Base-by-base conservation (phyloP, 2,329 filamentous ascomycete genomes). In the Phoma sp. region DNA sequence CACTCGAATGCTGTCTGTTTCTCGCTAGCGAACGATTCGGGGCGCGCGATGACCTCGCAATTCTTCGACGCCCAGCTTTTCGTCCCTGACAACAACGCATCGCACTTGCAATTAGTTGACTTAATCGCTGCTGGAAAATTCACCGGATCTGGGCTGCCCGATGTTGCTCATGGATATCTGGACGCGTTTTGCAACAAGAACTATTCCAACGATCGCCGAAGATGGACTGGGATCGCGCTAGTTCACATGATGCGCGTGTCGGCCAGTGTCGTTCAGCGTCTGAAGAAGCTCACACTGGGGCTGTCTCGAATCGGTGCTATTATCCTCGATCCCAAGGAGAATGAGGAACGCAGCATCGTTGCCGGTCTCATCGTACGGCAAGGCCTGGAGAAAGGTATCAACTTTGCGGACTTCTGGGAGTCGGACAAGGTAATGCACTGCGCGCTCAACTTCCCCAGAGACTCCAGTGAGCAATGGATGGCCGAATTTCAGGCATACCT, bases 171-270 rank as follows among this genome's bases (percentile, higher is more conserved):
- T 20, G 47, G 55, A n/a, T 72, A 67, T 38, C 42, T 74, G 12
- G 47, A 43, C 29, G 64, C 65, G 14, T 74, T 74, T 46, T 70
- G 63, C 58, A 54, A 68, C 32, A 37, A 43, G 23, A 40, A 11
- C 7, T 42, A 30, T 17, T 66, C 67, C 11, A 21, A 52, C 14
- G 37, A 34, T 17, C 63, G 59, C 28, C 61, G 71, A 48, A 61
- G 71, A 64, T 74, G 70, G 69, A 49, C 65, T 39, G 72, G 72
- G 11, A 42, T 74, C 3, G 57, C 63, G n/a, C 56, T 74, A n/a
- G 53, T 53, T 26, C 63, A 55, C 7, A 67, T 73, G 59, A 56
- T 74, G 17, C 46, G 59, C 33, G 52, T 52, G 6, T 67, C 61
- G 20, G 26, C 50, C 7, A 26, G 39, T 18, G 62, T 69, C 14